phyloP scores from a whole-genome alignment of 1,284 basidiomycete species.

The Leccinum pachyderme region DNA sequence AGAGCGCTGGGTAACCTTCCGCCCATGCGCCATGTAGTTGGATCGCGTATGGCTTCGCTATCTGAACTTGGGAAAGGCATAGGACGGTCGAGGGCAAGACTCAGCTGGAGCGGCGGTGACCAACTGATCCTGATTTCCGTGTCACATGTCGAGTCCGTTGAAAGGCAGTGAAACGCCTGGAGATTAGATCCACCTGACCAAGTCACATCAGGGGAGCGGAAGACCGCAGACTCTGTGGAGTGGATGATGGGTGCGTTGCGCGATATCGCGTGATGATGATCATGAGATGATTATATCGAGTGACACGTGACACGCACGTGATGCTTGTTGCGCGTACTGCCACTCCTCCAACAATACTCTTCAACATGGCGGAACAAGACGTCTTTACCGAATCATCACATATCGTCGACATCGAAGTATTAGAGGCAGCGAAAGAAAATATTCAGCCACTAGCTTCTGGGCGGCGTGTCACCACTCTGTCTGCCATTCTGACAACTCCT shows the following conservation, averaged over 20 bases:
- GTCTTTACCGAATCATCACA: constrained; percentile 24
- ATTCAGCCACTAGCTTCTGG: constrained; percentile 76
- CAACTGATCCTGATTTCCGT: background rate
- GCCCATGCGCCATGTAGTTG: background rate
- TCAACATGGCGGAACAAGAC: constrained; percentile 24
- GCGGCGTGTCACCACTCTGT: constrained; percentile 70
- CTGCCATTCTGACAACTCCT: constrained; percentile 67
- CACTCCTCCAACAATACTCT: background rate
- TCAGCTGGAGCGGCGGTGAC: background rate
- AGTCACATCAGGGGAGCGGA: background rate
- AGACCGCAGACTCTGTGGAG: background rate
- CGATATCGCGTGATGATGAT: background rate
- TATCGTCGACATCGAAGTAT: constrained; percentile 71
- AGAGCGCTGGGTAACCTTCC: background rate
- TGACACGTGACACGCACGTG: constrained; percentile 25
- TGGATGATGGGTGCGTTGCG: background rate
- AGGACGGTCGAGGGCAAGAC: background rate
- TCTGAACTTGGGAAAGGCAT: background rate
- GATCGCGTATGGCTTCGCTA: background rate
- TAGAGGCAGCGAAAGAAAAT: constrained; percentile 83
- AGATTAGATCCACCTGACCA: background rate
- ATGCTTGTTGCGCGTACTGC: constrained; percentile 20
- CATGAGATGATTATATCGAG: background rate
- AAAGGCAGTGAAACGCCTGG: background rate
- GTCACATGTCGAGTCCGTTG: too few relatives aligned